These are phyloP conservation scores for Sporothrix phasma DNA, from an alignment of 2,329 filamentous ascomycete species.

Conservation along the genomic window DNA sequence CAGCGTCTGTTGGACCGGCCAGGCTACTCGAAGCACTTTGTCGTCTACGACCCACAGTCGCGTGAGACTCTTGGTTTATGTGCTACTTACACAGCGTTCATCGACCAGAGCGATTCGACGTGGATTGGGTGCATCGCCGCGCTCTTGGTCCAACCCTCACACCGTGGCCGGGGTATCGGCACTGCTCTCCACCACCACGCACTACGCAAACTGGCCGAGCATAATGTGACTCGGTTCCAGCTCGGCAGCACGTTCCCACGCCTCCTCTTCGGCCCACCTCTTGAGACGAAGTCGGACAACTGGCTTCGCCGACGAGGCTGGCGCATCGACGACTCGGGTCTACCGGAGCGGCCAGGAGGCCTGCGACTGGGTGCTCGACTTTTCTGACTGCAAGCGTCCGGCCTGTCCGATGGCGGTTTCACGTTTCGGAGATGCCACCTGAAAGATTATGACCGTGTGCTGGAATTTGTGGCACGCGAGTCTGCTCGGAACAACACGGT, in stretches of 20 bases:
- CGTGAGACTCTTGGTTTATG: conserved; percentile 45
- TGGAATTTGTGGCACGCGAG: conserved; percentile 41
- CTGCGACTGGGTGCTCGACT: conserved; percentile 44
- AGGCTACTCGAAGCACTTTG: conserved; percentile 48
- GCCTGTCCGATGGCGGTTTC: conserved; percentile 32
- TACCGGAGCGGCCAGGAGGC: conserved; percentile 39
- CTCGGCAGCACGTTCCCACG: conserved; percentile 51
- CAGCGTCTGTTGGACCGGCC: conserved; percentile 40
- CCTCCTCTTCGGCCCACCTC: conserved; percentile 44
- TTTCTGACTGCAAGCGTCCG: conserved; percentile 38
- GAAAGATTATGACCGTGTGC: conserved; percentile 36
- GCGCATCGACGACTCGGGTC: conserved; percentile 33
- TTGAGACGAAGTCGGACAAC: conserved; percentile 31
- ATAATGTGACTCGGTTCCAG: conserved; percentile 43
- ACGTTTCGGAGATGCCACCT: conserved; percentile 37
- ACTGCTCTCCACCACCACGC: conserved; percentile 43
- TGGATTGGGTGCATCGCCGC: conserved; percentile 47
- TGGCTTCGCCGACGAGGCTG: conserved; percentile 49
- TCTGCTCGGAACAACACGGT: conserved; percentile 38
- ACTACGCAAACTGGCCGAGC: conserved; percentile 37
- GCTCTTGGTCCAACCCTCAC: conserved; percentile 41
- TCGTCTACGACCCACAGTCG: conserved; percentile 39
- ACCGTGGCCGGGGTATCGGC: conserved; percentile 42
- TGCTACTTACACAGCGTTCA: conserved; percentile 49
- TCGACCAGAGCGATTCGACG: conserved; percentile 40